A percentile compares a stretch with the other conserved stretches of the same genome.
Evolutionary conservation across 306 rosid genomes (phyloP).

Genomic region (Rosa rugosa): DNA sequence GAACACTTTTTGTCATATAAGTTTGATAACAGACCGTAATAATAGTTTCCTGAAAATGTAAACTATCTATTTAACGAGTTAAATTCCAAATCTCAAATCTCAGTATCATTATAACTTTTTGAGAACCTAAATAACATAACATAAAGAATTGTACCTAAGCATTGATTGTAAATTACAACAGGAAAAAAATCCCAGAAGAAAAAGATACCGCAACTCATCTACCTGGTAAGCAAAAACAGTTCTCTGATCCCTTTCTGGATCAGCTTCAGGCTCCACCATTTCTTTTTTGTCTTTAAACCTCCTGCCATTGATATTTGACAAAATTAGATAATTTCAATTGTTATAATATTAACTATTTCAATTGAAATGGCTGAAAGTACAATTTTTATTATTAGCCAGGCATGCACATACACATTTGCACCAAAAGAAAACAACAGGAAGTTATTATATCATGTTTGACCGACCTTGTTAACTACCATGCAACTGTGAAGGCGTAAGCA

Average conservation of each 20-base stretch:
- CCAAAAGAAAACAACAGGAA: neutral
- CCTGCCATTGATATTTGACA: conserved; percentile 46
- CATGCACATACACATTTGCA: neutral
- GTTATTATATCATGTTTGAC: neutral
- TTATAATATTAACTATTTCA: neutral
- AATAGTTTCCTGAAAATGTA: neutral
- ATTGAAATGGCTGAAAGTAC: neutral
- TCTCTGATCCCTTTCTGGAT: conserved; percentile 98
- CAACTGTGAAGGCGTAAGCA: neutral
- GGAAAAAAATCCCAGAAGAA: too few species aligned
- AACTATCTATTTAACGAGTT: neutral
- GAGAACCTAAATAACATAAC: neutral
- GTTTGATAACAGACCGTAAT: neutral
- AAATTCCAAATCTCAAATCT: neutral
- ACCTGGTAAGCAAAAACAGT: conserved; percentile 99
- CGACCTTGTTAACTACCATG: neutral
- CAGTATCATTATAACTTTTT: neutral
- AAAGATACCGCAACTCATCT: conserved; percentile 3
- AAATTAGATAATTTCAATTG: conserved; percentile 11
- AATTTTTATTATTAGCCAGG: neutral
- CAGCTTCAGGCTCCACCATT: conserved; percentile 89
- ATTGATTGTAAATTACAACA: neutral
- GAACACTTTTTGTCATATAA: neutral
- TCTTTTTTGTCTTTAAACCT: conserved; percentile 92
- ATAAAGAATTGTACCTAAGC: neutral